A percentile compares a stretch with the other conserved stretches of the same genome.
Conservation (phyloP, 768 basidiomycete genomes). For the Amanita exitialis region DNA sequence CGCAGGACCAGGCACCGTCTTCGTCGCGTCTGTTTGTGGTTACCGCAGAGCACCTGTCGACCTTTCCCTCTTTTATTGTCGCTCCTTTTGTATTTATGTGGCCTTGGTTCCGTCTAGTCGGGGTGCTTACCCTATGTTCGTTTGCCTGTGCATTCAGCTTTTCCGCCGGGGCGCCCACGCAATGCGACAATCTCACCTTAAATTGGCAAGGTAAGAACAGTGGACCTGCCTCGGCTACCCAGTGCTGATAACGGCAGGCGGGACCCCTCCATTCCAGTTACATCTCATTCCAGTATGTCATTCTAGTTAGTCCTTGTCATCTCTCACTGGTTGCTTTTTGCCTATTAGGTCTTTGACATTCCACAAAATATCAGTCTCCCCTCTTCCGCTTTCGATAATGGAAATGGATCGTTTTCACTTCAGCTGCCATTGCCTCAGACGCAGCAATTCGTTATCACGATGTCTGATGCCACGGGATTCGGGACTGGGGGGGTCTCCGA, state of each 20-base stretch:
- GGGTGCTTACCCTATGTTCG: conserved; percentile 14
- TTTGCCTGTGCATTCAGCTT: conserved; percentile 35
- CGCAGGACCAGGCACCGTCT: conserved; percentile 7
- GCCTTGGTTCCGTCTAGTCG: conserved; percentile 5
- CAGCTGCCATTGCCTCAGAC: conserved; percentile 31
- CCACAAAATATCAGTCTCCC: conserved; percentile 49
- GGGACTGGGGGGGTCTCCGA: conserved; percentile 50
- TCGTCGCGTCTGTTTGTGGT: conserved; percentile 10
- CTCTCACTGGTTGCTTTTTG: conserved; percentile 5
- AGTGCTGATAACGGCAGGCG: conserved; percentile 31
- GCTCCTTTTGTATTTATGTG: conserved; percentile 11
- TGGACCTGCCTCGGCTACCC: neutral
- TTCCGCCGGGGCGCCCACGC: conserved; percentile 29
- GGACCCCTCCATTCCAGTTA: conserved; percentile 42
- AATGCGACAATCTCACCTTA: conserved; percentile 54
- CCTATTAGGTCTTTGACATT: conserved; percentile 37
- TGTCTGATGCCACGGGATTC: conserved; percentile 69
- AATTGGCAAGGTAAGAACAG: conserved; percentile 48
- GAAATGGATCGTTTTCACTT: conserved; percentile 40
- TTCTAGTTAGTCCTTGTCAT: conserved; percentile 6
- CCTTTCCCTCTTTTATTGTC: conserved; percentile 11
- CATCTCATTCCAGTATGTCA: conserved; percentile 39
- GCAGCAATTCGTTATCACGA: conserved; percentile 40
- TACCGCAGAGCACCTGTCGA: neutral
- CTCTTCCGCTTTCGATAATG: conserved; percentile 38